phyloP scores from a whole-genome alignment of 345 rosid genomes.

The Camelina laxa region DNA sequence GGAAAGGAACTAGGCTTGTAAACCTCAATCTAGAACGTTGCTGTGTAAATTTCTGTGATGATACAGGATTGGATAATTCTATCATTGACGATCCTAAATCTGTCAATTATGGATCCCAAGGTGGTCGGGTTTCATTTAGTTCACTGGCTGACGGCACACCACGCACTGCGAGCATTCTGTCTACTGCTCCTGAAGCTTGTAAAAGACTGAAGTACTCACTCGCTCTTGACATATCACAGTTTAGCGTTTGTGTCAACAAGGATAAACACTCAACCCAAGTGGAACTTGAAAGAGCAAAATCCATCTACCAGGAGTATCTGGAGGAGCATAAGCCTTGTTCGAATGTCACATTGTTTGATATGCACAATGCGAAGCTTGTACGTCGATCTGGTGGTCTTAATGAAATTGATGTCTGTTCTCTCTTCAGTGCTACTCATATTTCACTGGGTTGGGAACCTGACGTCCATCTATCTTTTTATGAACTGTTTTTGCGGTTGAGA shows the following conservation, averaged over 20 bases:
- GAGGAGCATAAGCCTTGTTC: constrained; percentile 62
- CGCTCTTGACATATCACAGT: constrained; percentile 78
- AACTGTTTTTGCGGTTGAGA: constrained; percentile 72
- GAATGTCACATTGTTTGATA: constrained; percentile 69
- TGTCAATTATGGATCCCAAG: constrained; percentile 98
- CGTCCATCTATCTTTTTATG: constrained; percentile 74
- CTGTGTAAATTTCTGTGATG: constrained; percentile 69
- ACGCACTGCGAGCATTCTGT: constrained; percentile 70
- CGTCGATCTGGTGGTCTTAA: constrained; percentile 88
- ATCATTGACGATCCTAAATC: constrained; percentile 86
- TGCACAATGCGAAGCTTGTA: constrained; percentile 88
- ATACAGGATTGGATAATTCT: constrained; percentile 68
- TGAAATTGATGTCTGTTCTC: constrained; percentile 86
- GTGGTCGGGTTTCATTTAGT: constrained; percentile 74
- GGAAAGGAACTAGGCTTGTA: constrained; percentile 79
- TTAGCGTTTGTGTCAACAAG: constrained; percentile 74
- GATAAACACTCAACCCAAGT: constrained; percentile 85
- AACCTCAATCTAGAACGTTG: constrained; percentile 85
- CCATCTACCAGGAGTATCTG: constrained; percentile 76
- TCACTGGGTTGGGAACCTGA: constrained; percentile 94
- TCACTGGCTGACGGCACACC: constrained; percentile 77
- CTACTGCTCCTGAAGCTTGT: constrained; percentile 58
- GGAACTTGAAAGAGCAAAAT: constrained; percentile 88
- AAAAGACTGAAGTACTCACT: constrained; percentile 70
- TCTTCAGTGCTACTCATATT: constrained; percentile 92